phyloP scores from a whole-genome alignment of 805 yeast genomes.

The Clavispora santaluciae region DNA sequence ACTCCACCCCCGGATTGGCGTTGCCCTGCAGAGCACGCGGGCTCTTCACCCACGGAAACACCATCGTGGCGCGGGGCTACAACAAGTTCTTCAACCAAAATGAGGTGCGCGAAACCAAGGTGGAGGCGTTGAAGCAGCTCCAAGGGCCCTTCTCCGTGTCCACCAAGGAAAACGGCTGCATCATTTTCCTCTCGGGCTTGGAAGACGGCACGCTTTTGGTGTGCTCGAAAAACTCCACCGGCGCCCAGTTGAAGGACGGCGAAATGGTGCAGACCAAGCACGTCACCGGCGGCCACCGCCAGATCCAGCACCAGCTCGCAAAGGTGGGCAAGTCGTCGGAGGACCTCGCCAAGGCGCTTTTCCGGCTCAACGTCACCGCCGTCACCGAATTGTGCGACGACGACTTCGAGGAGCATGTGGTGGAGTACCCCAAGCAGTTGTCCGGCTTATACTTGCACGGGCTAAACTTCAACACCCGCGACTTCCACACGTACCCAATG shows the following conservation, averaged over 20 bases:
- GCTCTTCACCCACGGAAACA: constrained; percentile 50
- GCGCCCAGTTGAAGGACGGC: constrained; percentile 18
- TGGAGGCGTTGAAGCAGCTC: constrained; percentile 37
- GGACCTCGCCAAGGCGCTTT: constrained; percentile 55
- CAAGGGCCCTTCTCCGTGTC: constrained; percentile 78
- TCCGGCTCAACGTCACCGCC: constrained; percentile 60
- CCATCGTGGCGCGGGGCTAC: constrained; percentile 79
- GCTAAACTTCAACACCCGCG: constrained; percentile 59
- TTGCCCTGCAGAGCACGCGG: constrained; percentile 84
- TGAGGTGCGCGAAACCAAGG: constrained; percentile 54
- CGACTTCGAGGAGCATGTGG: constrained; percentile 85
- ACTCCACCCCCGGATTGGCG: constrained; percentile 46
- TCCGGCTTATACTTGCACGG: constrained; percentile 93
- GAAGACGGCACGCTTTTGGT: constrained; percentile 74
- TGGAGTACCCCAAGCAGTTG: constrained; percentile 58
- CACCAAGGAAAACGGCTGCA: constrained; percentile 91
- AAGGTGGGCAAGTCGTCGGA: constrained; percentile 31
- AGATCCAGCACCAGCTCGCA: constrained; percentile 51
- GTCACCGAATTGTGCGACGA: constrained; percentile 94
- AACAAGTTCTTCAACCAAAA: constrained; percentile 86
- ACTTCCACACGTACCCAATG: constrained; percentile 64
- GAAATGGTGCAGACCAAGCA: constrained; percentile 58
- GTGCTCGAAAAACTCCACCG: constrained; percentile 84
- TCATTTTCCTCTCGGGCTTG: constrained; percentile 74
- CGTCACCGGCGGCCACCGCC: constrained; percentile 64